Evolutionary conservation across 257 asterid species (phyloP), one percentile per base, ranked within the genome.

Genomic region (Linderniella brevidens): DNA sequence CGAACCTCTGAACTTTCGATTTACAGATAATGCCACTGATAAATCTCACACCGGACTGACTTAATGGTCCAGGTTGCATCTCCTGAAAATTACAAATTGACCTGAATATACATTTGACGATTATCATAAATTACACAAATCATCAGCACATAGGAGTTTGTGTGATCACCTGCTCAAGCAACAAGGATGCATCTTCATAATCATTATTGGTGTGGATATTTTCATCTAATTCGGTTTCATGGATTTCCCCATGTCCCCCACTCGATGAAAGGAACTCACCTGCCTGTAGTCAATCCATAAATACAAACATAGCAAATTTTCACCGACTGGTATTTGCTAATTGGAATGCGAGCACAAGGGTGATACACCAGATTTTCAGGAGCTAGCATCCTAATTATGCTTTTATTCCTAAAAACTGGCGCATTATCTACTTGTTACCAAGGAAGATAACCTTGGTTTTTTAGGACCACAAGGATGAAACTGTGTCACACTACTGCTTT

Each of bases 11-110:
- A 61, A 67, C 71, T 67, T 90, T 82, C 49, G 84, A 75, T 75
- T 85, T 82, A 69, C 82, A 68, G 44, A 90, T 77, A 50, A 90
- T 77, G 47, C 99, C 99, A 64, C 96, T 73, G 55, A 90, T 71
- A 74, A 90, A 90, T 77, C 82, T 72, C 53, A 90, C 93, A 37
- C 88, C 94, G 72, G 95, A 81, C 52, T 81, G 98, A 69, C 61
- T 64, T 52, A 92, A 67, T 14, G 79, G 69, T 41, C 73, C 96
- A 66, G 87, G 76, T 61, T 52, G 87, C 82, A 81, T 58, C 75
- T 85, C 99, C 96, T 90, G 86, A 45, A 61, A 56, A 63, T 66
- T 36, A 58, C 46, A 53, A 56, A 58, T 54, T 49, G 52, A 54
- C 3, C 38, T 61, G 42, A 63, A 54, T 65, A 60, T 41, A 55